Percentiles rank a stretch among this genome's conserved stretches.
These are phyloP conservation scores for Marchantia paleacea DNA, from an alignment of 225 moss, liverwort and hornwort genomes.

Conservation along the genomic window DNA sequence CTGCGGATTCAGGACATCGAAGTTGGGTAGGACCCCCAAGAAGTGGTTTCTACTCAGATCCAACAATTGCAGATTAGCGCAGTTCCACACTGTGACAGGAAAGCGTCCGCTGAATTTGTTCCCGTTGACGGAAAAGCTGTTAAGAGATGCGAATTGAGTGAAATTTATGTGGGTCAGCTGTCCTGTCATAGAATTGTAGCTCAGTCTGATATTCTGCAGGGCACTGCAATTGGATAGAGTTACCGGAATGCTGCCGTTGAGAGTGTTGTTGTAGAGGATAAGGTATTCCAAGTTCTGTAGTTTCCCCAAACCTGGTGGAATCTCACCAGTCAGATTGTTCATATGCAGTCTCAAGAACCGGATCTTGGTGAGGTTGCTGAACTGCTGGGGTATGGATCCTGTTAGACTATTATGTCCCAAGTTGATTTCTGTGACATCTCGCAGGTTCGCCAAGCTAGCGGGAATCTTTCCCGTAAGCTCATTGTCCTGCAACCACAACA, in stretches of 20 bases:
- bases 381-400: slow-evolving; percentile 3
- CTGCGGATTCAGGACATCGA: too few species aligned
- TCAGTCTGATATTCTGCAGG: slow-evolving; percentile 24
- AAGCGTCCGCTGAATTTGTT: neutral
- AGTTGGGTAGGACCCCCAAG: slow-evolving; percentile 10
- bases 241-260: slow-evolving; percentile 30
- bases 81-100: neutral
- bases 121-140: neutral
- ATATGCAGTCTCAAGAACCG: slow-evolving; percentile 31
- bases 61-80: slow-evolving; percentile 25
- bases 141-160: neutral
- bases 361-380: slow-evolving; percentile 24
- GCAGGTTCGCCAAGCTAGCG: neutral
- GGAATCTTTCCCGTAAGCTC: neutral
- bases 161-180: neutral
- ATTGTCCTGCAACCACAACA: neutral
- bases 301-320: slow-evolving; percentile 45
- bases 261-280: slow-evolving; percentile 29
- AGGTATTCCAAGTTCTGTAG: slow-evolving; percentile 38
- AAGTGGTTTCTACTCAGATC: slow-evolving; percentile 43
- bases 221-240: slow-evolving; percentile 31
- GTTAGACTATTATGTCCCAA: slow-evolving; percentile 9
- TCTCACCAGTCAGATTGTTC: slow-evolving; percentile 49
- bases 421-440: neutral
- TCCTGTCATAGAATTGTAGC: neutral